These are phyloP conservation scores for Hypoxylon lienhwacheense DNA, from an alignment of 495 filamentous ascomycete species.

Conservation along the genomic window DNA sequence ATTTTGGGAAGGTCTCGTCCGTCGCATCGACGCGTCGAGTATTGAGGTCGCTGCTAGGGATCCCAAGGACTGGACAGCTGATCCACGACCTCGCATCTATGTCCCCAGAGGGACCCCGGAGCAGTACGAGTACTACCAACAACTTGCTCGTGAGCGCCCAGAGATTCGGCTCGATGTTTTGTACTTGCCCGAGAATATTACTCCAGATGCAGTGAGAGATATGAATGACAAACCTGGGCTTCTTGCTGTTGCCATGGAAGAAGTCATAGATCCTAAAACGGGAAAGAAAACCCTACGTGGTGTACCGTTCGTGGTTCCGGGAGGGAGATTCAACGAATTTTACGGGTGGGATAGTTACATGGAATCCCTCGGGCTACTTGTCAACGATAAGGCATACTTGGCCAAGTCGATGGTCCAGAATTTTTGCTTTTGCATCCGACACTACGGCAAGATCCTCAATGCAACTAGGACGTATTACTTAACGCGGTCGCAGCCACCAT, in stretches of 20 bases:
- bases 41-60: conserved; percentile 84
- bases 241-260: conserved; percentile 86
- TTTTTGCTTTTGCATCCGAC: conserved; percentile 96
- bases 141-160: conserved; percentile 71
- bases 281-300: conserved; percentile 70
- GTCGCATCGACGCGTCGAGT: conserved; percentile 83
- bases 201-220: conserved; percentile 66
- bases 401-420: conserved; percentile 92
- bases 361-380: conserved; percentile 83
- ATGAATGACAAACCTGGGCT: conserved; percentile 86
- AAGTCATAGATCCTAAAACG: conserved; percentile 62
- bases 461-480: conserved; percentile 96
- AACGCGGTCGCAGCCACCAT: conserved; percentile 89
- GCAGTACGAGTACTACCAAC: conserved; percentile 84
- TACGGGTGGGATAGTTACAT: conserved; percentile 99
- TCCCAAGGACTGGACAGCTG: conserved; percentile 86
- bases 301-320: conserved; percentile 92
- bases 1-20: conserved; percentile 88
- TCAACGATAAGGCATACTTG: conserved; percentile 77
- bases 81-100: conserved; percentile 90
- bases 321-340: conserved; percentile 94
- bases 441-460: conserved; percentile 97
- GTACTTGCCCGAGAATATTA: conserved; percentile 70
- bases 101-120: conserved; percentile 81
- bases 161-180: conserved; percentile 85